These are phyloP conservation scores for Pyrus communis DNA, from an alignment of 306 rosid species.

Conservation along the genomic window DNA sequence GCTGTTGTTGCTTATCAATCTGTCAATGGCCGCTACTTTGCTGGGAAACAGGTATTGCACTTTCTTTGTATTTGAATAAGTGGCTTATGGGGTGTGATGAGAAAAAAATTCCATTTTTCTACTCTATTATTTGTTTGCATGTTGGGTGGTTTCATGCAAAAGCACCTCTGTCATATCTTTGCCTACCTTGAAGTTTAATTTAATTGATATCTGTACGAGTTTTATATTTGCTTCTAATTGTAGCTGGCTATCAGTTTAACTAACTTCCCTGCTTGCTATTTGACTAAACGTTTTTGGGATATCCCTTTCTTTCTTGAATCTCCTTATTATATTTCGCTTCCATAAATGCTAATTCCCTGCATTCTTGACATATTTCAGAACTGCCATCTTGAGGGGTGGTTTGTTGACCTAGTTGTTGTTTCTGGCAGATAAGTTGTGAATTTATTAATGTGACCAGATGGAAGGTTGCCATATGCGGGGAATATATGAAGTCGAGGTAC, in stretches of 20 bases:
- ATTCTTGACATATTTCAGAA: neutral
- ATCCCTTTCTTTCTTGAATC: neutral
- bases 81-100: neutral
- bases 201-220: neutral
- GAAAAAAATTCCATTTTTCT: too few relatives aligned
- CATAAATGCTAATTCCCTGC: neutral
- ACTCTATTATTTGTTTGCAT: too few relatives aligned
- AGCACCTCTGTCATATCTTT: neutral
- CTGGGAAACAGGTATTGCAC: conserved; percentile 74
- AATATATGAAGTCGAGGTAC: conserved; percentile 82
- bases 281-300: neutral
- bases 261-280: neutral
- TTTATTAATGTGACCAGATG: conserved; percentile 77
- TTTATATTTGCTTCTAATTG: neutral
- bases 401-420: conserved; percentile 9
- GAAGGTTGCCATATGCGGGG: conserved; percentile 98
- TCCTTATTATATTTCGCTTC: neutral
- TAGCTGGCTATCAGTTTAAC: neutral
- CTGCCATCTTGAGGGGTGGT: neutral
- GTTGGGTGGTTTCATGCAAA: too few relatives aligned
- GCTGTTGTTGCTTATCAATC: conserved; percentile 61
- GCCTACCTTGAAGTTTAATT: neutral
- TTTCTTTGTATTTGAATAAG: neutral
- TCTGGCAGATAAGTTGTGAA: conserved; percentile 66
- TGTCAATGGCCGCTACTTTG: conserved; percentile 73